phyloP scores from a whole-genome alignment of 2,329 filamentous ascomycete genomes.

The Clarireedia paspali region DNA sequence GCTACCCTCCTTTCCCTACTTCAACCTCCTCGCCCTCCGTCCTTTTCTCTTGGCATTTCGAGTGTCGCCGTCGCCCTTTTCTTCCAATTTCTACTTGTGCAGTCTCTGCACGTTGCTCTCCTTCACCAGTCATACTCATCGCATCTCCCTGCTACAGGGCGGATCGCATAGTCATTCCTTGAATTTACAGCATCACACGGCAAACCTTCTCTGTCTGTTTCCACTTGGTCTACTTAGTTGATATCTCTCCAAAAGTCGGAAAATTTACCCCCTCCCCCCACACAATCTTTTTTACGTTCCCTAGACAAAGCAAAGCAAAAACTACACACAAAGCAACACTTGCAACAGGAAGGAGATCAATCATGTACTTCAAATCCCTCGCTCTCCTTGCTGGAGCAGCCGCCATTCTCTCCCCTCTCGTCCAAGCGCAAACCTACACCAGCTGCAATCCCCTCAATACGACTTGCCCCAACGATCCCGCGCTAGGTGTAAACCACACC shows the following conservation, averaged over 20 bases:
- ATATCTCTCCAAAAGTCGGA: not conserved
- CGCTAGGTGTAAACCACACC: conserved; percentile 55
- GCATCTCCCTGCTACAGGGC: not conserved
- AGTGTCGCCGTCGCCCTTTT: not conserved
- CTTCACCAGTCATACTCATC: not conserved
- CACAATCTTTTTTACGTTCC: not conserved
- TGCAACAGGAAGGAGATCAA: not conserved
- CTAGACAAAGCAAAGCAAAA: not conserved
- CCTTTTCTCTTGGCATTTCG: too few relatives aligned
- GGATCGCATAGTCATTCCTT: not conserved
- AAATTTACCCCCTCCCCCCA: not conserved
- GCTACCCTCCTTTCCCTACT: too few relatives aligned
- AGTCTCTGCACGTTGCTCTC: conserved; percentile 3
- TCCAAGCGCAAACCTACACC: conserved; percentile 66
- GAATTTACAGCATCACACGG: not conserved
- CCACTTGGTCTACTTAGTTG: not conserved
- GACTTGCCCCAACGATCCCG: conserved; percentile 63
- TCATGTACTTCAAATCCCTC: conserved; percentile 18
- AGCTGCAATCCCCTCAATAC: conserved; percentile 68
- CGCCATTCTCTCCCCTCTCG: conserved; percentile 31
- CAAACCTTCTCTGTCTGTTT: too few relatives aligned
- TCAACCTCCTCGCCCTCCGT: too few relatives aligned
- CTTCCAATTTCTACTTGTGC: not conserved
- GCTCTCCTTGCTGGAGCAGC: conserved; percentile 16
- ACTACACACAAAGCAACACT: not conserved